These are phyloP conservation scores for Aureobasidium melanogenum DNA, from an alignment of 2,329 filamentous ascomycete genomes.

Conservation along the genomic window DNA sequence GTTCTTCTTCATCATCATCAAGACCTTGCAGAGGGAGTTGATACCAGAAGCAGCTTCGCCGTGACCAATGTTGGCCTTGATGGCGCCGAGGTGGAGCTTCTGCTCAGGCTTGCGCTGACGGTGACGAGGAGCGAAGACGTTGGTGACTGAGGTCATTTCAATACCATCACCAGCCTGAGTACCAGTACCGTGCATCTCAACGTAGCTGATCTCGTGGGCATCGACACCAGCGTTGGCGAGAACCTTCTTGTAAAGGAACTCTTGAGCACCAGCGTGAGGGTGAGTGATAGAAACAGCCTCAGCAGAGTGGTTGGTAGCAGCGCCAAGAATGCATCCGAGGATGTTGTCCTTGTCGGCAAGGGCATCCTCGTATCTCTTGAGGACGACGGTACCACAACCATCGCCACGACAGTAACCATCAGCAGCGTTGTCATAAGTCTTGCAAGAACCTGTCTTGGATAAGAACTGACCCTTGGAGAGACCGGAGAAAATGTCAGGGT, in stretches of 20 bases:
- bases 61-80: conserved; percentile 48
- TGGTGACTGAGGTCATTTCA: conserved; percentile 70
- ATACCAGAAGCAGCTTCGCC: conserved; percentile 47
- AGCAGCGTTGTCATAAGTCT: conserved; percentile 71
- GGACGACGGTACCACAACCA: conserved; percentile 61
- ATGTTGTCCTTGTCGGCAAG: conserved; percentile 62
- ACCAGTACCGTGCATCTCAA: conserved; percentile 86
- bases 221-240: conserved; percentile 66
- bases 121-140: conserved; percentile 49
- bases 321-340: conserved; percentile 66
- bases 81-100: conserved; percentile 44
- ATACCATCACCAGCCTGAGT: conserved; percentile 77
- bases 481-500: conserved; percentile 70
- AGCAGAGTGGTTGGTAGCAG: conserved; percentile 72
- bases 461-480: conserved; percentile 70
- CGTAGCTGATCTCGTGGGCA: conserved; percentile 68
- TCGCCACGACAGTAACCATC: conserved; percentile 80
- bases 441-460: conserved; percentile 66
- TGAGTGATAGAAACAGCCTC: conserved; percentile 77
- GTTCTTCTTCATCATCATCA: conserved; percentile 47
- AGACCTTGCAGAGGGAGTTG: conserved; percentile 44
- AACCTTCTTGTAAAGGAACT: conserved; percentile 60
- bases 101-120: conserved; percentile 41
- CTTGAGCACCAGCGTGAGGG: conserved; percentile 69
- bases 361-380: conserved; percentile 75